Evolutionary conservation across 345 rosid genomes (phyloP), one percentile per base, ranked within the genome.

Genomic region (Iberis pinnata): DNA sequence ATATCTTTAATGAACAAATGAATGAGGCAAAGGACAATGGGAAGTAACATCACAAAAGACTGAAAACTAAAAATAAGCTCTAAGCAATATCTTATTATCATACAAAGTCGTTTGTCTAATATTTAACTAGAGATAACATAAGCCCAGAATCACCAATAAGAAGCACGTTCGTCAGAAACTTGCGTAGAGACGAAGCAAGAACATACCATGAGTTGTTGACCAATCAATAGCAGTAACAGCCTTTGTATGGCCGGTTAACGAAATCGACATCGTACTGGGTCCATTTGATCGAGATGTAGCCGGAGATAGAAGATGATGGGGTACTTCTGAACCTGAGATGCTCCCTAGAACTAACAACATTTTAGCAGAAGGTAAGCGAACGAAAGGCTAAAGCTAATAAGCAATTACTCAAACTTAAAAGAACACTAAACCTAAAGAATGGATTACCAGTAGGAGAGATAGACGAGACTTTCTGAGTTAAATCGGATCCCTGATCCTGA

Each of bases 201-300:
- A 36, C 77, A 59, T 78, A 88, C 96, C 76, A 63, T 83, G 88
- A 65, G n/a, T 74, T 43, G 76, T 61, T 15, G 88, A 88, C 93
- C 97, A 85, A 60, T 72, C 66, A 49, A 88, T 63, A 14, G 90
- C 73, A 49, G 78, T 88, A 56, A 81, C 83, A 56, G 95, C 83
- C 71, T 81, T 88, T 25, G 72, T 65, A 50, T 88, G 90, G 15
- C 82, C 65, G 57, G 38, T 38, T 17, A 88, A 74, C 52, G 83
- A 59, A 56, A 75, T 14, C 11, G 84, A 58, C 41, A 76, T 68
- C 65, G 72, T 78, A 56, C 74, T 50, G 9, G 88, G 79, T 29
- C 74, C 57, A 46, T 63, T 74, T 18, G 55, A 45, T 56, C 55
- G 78, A 55, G 61, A 65, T 49, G 68, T 77, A 64, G 78, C 53